Evolutionary conservation across 164 flowering plant genomes (phyloP).

Genomic region (Umbilicus rupestris): DNA sequence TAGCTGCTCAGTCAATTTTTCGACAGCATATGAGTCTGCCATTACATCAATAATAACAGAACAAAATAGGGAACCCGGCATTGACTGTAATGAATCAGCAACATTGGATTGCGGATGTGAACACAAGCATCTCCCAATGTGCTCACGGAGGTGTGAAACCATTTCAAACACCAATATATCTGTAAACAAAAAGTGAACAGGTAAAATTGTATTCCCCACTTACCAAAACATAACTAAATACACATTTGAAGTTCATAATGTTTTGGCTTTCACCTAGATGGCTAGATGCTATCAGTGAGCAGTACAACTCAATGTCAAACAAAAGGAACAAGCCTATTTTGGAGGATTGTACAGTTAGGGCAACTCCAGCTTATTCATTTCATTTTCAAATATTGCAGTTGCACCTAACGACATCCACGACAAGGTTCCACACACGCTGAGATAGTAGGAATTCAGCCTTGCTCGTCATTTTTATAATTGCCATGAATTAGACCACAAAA

Average conservation of each 20-base stretch:
- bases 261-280: neutral
- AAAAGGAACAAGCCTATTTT: neutral
- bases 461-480: neutral
- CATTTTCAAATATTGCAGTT: neutral
- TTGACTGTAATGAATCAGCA: slow-evolving; percentile 31
- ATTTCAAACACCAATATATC: slow-evolving; percentile 61
- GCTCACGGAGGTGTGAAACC: slow-evolving; percentile 39
- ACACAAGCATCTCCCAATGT: slow-evolving; percentile 33
- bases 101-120: slow-evolving; percentile 18
- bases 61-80: slow-evolving; percentile 49
- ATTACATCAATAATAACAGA: slow-evolving; percentile 54
- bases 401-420: neutral
- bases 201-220: neutral
- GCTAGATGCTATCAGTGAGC: neutral
- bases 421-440: neutral
- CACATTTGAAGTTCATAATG: slow-evolving; percentile 2
- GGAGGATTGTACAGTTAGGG: neutral
- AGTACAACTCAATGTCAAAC: neutral
- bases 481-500: neutral
- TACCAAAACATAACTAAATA: neutral
- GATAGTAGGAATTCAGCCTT: neutral
- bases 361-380: neutral
- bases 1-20: slow-evolving; percentile 70
- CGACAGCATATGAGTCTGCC: slow-evolving; percentile 65
- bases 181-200: slow-evolving; percentile 21